phyloP scores from a whole-genome alignment of 345 rosid species.

The Excoecaria cochinchinensis region DNA sequence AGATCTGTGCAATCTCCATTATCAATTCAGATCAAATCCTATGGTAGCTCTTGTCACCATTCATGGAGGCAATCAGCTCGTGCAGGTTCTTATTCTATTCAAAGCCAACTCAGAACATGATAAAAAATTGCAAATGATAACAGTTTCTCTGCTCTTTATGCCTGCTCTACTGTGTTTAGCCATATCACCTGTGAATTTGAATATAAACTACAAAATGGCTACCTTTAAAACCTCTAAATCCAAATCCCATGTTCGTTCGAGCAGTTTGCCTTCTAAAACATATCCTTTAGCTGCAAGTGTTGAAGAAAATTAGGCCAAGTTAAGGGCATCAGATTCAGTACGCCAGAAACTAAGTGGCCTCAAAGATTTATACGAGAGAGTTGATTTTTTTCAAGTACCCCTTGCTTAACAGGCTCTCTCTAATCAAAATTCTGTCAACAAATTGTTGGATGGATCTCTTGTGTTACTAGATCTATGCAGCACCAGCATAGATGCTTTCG shows the following conservation, averaged over 20 bases:
- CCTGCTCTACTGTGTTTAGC: not conserved
- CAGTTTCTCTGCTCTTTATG: not conserved
- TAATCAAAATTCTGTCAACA: not conserved
- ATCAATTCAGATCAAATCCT: not conserved
- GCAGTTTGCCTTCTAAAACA: conserved; percentile 5
- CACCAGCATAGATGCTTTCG: not conserved
- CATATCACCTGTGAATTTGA: not conserved
- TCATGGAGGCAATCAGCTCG: not conserved
- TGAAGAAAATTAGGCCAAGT: conserved; percentile 25
- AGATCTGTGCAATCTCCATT: conserved; percentile 3
- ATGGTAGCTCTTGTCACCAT: not conserved
- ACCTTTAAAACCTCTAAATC: not conserved
- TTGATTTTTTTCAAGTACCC: not conserved
- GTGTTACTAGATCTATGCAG: not conserved
- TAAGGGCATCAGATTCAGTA: conserved; percentile 21
- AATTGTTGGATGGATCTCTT: conserved; percentile 8
- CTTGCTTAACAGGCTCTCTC: not conserved
- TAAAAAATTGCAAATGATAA: not conserved
- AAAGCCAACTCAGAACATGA: not conserved
- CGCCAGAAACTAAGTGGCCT: conserved; percentile 3
- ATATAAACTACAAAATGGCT: not conserved
- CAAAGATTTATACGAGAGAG: not conserved
- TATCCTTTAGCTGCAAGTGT: conserved; percentile 20
- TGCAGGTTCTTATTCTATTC: not conserved
- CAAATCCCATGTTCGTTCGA: not conserved